Conservation (phyloP, 73 alveolate genomes). For the Chromera velia region DNA sequence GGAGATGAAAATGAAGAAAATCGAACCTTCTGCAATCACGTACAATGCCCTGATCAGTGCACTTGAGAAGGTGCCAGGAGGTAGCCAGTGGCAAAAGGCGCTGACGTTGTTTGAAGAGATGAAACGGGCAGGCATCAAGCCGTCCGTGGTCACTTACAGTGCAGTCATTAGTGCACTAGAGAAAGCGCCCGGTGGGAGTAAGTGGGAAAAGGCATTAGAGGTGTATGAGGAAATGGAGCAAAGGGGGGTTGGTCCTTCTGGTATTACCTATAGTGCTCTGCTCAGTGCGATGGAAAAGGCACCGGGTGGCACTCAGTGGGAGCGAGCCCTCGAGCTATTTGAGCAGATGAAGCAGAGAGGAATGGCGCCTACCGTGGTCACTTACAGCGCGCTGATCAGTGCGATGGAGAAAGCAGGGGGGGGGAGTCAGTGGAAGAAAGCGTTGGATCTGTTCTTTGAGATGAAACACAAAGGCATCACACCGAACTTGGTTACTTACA, state of each 20-base stretch:
- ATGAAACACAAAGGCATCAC: not conserved
- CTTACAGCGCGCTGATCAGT: too few relatives aligned
- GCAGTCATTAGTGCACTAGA: slow-evolving; percentile 4
- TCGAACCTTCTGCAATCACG: not conserved
- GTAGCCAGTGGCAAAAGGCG: slow-evolving; percentile 6
- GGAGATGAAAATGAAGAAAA: not conserved
- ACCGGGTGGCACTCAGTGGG: slow-evolving; percentile 1
- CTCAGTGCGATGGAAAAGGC: too few relatives aligned
- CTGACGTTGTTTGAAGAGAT: not conserved
- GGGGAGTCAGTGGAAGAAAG: not conserved
- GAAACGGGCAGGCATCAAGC: not conserved
- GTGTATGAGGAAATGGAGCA: not conserved
- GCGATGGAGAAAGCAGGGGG: too few relatives aligned
- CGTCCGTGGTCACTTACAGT: not conserved
- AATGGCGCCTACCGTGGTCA: not conserved
- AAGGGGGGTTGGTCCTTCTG: not conserved
- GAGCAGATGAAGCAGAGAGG: not conserved
- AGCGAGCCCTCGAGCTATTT: not conserved
- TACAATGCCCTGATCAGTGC: slow-evolving; percentile 3
- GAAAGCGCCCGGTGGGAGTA: not conserved
- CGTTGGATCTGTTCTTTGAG: not conserved
- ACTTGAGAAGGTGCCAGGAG: not conserved
- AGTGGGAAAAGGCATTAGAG: not conserved
- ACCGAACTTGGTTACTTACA: not conserved
- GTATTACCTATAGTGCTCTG: not conserved